phyloP scores from a whole-genome alignment of 2,329 filamentous ascomycete species.

The Pseudogymnoascus sp. region DNA sequence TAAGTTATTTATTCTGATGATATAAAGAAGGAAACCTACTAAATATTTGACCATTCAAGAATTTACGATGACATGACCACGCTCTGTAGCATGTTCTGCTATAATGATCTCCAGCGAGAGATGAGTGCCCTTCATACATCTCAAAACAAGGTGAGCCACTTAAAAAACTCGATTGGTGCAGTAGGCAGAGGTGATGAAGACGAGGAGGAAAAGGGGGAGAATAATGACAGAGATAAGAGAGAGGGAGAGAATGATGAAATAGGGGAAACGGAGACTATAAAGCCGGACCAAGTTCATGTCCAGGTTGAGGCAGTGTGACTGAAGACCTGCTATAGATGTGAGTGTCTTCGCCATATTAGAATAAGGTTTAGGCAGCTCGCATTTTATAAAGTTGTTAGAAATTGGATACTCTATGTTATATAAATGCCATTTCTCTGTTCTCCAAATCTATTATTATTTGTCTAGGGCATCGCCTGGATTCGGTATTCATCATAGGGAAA shows the following conservation, averaged over 20 bases:
- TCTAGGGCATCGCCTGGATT: constrained; percentile 8
- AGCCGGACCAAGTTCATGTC: background rate
- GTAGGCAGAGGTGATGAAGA: background rate
- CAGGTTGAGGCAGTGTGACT: background rate
- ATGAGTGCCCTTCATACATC: background rate
- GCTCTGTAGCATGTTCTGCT: background rate
- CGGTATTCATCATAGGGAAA: constrained; percentile 33
- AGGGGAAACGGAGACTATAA: background rate
- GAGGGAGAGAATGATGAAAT: background rate
- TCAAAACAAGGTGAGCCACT: background rate
- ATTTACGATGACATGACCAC: background rate
- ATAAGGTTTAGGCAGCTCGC: background rate
- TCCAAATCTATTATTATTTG: background rate
- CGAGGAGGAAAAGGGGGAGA: background rate
- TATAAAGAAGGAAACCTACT: background rate
- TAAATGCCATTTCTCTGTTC: background rate
- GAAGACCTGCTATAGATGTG: background rate
- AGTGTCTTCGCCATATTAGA: background rate
- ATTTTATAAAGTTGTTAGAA: background rate
- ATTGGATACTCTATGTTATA: background rate
- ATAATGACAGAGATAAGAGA: background rate
- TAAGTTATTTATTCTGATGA: background rate
- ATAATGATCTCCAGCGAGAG: background rate
- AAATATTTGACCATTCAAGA: background rate
- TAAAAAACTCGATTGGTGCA: background rate